Evolutionary conservation across 1,139 yeast genomes (phyloP), one percentile per base, ranked within the genome.

Genomic region (Blastobotrys apis): DNA sequence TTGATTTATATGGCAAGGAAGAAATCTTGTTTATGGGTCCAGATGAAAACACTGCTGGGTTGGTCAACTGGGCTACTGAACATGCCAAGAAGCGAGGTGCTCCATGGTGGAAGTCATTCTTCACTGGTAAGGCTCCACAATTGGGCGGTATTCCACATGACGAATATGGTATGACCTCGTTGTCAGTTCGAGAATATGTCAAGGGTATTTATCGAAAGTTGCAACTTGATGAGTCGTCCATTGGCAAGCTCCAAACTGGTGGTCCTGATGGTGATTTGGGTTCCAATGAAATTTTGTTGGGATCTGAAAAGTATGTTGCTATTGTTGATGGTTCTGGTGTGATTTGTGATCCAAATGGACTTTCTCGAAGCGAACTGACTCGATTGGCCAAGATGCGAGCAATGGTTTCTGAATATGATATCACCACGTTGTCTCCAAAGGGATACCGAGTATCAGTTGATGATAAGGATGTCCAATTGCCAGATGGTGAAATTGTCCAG

Each of bases 261-360:
- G 98, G 98, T 38, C 98, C 98, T 51, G 97, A 92, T 68, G 98
- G 98, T 60, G 98, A 92, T 67, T 75, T 92, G 59, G 98, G 98
- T 31, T 85, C 95, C 40, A 90, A 90, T 65, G 98, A 92, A 70
- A 92, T 92, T 58, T 73, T 86, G 56, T 75, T 90, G 51, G 86
- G 97, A 3, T 76, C 81, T 47, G 98, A 92, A 68, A 75, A 72
- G 46, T 92, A 92, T 62, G 83, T 88, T 54, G 95, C 88, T 47
- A 69, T 92, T 45, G 94, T 92, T 45, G 98, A 92, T 67, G 98
- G 98, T 20, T 84, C 95, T 8, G 98, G 98, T 65, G 96, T 88
- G 20, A 69, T 92, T 51, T 90, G 84, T 53, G 98, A 92, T 71
- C 94, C 95, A 48, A 72, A 81, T 45, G 98, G 98, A 25, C 73